phyloP scores from a whole-genome alignment of 352 stramenopile genomes.

The Saprolegnia diclina region DNA sequence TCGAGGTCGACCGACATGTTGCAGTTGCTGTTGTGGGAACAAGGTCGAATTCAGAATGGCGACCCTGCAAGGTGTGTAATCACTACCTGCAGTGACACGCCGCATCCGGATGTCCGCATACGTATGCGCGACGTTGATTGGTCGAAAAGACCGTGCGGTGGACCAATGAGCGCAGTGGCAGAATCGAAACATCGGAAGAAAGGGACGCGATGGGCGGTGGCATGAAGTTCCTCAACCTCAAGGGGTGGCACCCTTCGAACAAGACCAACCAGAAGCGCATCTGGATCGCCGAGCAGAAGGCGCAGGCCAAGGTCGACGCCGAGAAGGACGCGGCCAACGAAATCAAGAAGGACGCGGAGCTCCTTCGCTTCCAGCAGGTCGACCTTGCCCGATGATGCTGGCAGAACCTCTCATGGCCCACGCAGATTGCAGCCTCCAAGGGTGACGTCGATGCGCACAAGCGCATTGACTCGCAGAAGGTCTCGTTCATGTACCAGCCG shows the following conservation, averaged over 20 bases:
- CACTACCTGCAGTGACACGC: too few species aligned
- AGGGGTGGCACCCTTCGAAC: conserved; percentile 70
- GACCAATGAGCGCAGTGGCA: neutral
- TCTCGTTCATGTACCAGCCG: conserved; percentile 70
- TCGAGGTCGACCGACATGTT: conserved; percentile 35
- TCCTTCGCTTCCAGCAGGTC: conserved; percentile 45
- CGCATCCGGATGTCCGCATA: neutral
- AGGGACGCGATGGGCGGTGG: conserved; percentile 22
- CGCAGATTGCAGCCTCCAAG: conserved; percentile 41
- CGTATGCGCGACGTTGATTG: neutral
- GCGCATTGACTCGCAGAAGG: conserved; percentile 45
- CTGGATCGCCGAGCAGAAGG: conserved; percentile 77
- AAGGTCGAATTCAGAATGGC: conserved; percentile 5
- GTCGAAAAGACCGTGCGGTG: neutral
- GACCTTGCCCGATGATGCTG: neutral
- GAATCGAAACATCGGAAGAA: too few species aligned
- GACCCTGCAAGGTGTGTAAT: too few species aligned
- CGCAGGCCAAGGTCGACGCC: conserved; percentile 38
- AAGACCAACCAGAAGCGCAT: conserved; percentile 81
- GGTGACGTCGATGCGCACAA: conserved; percentile 46
- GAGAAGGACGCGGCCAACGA: conserved; percentile 63
- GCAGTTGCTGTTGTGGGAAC: too few species aligned
- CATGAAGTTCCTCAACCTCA: conserved; percentile 77
- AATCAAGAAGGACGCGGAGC: conserved; percentile 54
- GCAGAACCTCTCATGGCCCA: neutral